These are phyloP conservation scores for Apiotrichum sp. DNA, from an alignment of 1,284 basidiomycete genomes.

Conservation along the genomic window DNA sequence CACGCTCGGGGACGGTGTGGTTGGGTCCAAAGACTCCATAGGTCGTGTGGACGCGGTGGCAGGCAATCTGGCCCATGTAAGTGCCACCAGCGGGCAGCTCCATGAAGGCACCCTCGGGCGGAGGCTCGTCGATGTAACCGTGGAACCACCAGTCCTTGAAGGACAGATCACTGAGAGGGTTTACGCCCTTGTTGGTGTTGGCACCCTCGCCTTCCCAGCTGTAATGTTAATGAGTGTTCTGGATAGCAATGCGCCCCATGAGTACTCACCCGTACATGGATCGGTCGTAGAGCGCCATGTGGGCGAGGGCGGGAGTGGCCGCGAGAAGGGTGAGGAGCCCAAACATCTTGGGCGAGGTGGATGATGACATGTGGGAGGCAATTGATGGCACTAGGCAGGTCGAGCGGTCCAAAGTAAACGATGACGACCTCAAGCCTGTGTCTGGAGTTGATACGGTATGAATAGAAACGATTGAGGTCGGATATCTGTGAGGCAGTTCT, in stretches of 20 bases:
- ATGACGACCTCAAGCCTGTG: too few relatives aligned
- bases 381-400: too few relatives aligned
- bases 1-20: neutral
- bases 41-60: constrained; percentile 29
- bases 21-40: constrained; percentile 8
- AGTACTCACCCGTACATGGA: constrained; percentile 39
- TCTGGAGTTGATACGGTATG: too few relatives aligned
- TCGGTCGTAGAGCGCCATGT: constrained; percentile 37
- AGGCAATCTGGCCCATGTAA: constrained; percentile 32
- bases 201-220: constrained; percentile 52
- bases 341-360: neutral
- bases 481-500: too few relatives aligned
- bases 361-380: neutral
- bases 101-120: constrained; percentile 31
- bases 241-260: neutral
- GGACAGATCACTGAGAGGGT: constrained; percentile 54
- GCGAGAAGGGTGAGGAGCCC: neutral
- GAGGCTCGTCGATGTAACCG: constrained; percentile 35
- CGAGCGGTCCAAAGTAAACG: too few relatives aligned
- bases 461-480: too few relatives aligned
- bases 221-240: neutral
- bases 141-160: constrained; percentile 67
- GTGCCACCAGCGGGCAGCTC: constrained; percentile 37
- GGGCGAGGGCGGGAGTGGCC: constrained; percentile 18
- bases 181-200: constrained; percentile 23